Evolutionary conservation across 2,329 filamentous ascomycete genomes (phyloP), one percentile per base, ranked within the genome.

Genomic region (Septoria linicola): DNA sequence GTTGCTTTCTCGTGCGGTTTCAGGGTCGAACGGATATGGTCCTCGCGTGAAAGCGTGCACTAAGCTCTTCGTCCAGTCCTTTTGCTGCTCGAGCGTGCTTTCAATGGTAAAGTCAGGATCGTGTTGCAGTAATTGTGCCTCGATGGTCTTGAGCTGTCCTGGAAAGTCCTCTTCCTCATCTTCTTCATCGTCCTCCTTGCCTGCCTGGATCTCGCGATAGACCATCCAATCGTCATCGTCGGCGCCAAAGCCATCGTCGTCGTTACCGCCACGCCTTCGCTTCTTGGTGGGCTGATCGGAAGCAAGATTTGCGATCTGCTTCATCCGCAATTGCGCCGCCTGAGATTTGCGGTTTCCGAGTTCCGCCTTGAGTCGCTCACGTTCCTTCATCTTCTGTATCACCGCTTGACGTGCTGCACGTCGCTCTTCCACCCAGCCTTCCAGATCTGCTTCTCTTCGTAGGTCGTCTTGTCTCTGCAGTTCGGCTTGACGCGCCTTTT

Each of bases 191-290:
- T 93, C 89, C 61, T 96, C 91, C 45, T 87, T 86, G 43, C 89
- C 90, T 1, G 88, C 89, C 1, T 89, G 88, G 51, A 97, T 95
- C 34, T 89, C 89, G 46, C 93, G 85, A 71, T 99, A 99, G 11
- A 99, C 89, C 51, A 89, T 89, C 93, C 93, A 99, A 70, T 99
- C 93, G 51, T 95, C 91, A 66, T 99, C 93, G 69, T 99, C 92
- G 42, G 91, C 91, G 50, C 93, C 93, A 66, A 99, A 99, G 54
- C 89, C 90, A 67, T 99, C 93, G 63, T 99, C 93, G 66, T 97
- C 92, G 66, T 96, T 91, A 3, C 86, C 88, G 6, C 89, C 90
- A 14, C 91, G 84, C 11, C 89, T 79, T 50, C 92, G 82, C 69
- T 91, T 90, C 17, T 64, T 62, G 5, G 72, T 73, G 0, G 92